Percentiles rank a stretch among this genome's conserved stretches.
These are phyloP conservation scores for Boletus patriciae DNA, from an alignment of 768 basidiomycete genomes.

Conservation along the genomic window DNA sequence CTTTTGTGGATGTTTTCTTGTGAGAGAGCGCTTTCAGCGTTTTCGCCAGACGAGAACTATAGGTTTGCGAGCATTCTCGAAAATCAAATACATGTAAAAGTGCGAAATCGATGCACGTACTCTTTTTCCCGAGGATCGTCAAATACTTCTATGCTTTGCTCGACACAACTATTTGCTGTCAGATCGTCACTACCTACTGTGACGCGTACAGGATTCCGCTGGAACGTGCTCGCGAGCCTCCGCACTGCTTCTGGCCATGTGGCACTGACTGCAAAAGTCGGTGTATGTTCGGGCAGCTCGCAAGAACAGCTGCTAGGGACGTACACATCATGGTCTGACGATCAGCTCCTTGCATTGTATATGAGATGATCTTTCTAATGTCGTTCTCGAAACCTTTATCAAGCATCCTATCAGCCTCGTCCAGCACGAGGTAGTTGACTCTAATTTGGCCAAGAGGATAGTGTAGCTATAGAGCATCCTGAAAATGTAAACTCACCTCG, in stretches of 20 bases:
- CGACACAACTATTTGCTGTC: constrained; percentile 91
- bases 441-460: constrained; percentile 37
- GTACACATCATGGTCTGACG: constrained; percentile 94
- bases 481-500: constrained; percentile 48
- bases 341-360: constrained; percentile 61
- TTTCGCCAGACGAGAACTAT: constrained; percentile 58
- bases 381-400: constrained; percentile 99
- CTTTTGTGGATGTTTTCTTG: constrained; percentile 58
- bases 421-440: constrained; percentile 89
- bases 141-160: constrained; percentile 90
- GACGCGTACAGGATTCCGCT: constrained; percentile 78
- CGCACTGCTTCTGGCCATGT: constrained; percentile 98
- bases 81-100: neutral
- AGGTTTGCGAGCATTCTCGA: neutral
- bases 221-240: constrained; percentile 84
- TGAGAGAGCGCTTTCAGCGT: constrained; percentile 55
- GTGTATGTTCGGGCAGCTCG: neutral
- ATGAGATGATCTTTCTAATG: constrained; percentile 84
- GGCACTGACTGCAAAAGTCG: constrained; percentile 70
- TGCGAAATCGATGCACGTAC: constrained; percentile 43
- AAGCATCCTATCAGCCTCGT: constrained; percentile 98
- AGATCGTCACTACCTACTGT: constrained; percentile 96
- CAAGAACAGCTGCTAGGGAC: constrained; percentile 29
- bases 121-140: constrained; percentile 85
- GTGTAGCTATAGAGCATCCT: neutral